These are phyloP conservation scores for Corrigiola litoralis DNA, from an alignment of 179 eudicot species.

Conservation along the genomic window DNA sequence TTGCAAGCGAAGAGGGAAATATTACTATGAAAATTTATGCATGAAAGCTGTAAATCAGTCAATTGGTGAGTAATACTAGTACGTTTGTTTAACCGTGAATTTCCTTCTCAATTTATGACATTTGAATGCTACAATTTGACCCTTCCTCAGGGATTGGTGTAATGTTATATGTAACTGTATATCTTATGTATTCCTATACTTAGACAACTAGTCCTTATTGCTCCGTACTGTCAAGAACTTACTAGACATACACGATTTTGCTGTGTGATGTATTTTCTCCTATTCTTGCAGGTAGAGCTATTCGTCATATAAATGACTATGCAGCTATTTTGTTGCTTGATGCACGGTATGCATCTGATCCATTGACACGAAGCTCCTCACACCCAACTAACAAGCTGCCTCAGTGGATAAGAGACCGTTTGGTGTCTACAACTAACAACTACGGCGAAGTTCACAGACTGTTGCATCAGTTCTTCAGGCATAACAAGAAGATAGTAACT, in stretches of 20 bases:
- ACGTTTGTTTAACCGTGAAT: neutral
- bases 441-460: constrained; percentile 81
- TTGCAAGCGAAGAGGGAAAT: constrained; percentile 75
- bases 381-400: constrained; percentile 84
- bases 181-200: neutral
- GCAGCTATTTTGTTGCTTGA: constrained; percentile 91
- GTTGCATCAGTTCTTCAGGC: constrained; percentile 76
- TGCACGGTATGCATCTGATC: constrained; percentile 66
- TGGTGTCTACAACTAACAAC: constrained; percentile 41
- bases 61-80: constrained; percentile 53
- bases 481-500: constrained; percentile 37
- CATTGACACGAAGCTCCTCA: constrained; percentile 44
- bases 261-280: neutral
- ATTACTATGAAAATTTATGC: constrained; percentile 93
- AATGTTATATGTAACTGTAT: too few relatives aligned
- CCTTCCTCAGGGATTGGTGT: too few relatives aligned
- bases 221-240: neutral
- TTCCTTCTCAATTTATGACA: too few relatives aligned
- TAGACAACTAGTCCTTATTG: neutral
- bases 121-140: too few relatives aligned
- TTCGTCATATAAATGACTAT: constrained; percentile 81
- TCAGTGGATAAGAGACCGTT: constrained; percentile 66
- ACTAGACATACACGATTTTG: neutral
- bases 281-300: constrained; percentile 66
- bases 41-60: constrained; percentile 99